Percentiles rank a stretch among this genome's conserved stretches.
phyloP scores from a whole-genome alignment of 768 basidiomycete genomes.

The Tricholoma saponaceum region DNA sequence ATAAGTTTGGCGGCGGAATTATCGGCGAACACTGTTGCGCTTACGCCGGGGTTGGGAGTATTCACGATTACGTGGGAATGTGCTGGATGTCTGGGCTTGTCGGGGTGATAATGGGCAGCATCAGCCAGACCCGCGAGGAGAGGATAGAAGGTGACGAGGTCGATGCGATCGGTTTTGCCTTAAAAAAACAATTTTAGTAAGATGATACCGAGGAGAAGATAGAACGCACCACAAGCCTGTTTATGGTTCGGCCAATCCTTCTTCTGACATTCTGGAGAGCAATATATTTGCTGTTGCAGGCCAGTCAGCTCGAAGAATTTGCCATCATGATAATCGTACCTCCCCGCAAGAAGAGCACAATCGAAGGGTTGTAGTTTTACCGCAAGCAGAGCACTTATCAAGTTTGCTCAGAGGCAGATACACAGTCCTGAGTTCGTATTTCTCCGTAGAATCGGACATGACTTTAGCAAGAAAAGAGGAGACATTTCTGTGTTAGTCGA shows the following conservation, averaged over 20 bases:
- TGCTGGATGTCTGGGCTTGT: conserved; percentile 18
- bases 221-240: not conserved
- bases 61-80: conserved; percentile 24
- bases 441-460: not conserved
- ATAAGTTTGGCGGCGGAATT: conserved; percentile 23
- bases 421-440: not conserved
- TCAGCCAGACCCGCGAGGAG: conserved; percentile 27
- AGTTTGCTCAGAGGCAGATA: conserved; percentile 10
- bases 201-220: not conserved
- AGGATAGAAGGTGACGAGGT: conserved; percentile 27
- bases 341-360: conserved; percentile 14
- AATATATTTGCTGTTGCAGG: not conserved
- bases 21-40: conserved; percentile 18
- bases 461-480: too few species aligned
- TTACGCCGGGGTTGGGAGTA: conserved; percentile 17
- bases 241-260: not conserved
- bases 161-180: conserved; percentile 23
- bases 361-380: conserved; percentile 1
- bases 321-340: not conserved
- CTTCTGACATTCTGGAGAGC: not conserved
- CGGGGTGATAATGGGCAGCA: conserved; percentile 10
- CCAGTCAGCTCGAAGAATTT: not conserved
- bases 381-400: conserved; percentile 9
- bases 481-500: too few species aligned
- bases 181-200: not conserved